phyloP scores from a whole-genome alignment of 495 filamentous ascomycete genomes.

The Aspergillus heteromorphus region DNA sequence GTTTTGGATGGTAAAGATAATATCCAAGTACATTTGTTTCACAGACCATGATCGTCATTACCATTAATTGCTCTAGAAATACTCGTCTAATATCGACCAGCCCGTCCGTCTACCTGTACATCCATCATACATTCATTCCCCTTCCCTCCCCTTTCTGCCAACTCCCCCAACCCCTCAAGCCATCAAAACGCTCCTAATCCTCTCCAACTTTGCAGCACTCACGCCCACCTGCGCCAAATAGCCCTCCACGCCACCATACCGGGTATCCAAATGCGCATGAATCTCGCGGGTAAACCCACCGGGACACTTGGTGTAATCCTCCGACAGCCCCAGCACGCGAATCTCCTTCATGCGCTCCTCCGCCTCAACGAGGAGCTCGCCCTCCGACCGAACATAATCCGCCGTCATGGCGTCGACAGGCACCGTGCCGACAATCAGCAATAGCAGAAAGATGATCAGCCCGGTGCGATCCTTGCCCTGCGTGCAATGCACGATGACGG shows the following conservation, averaged over 20 bases:
- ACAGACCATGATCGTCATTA: no score
- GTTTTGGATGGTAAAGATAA: no score
- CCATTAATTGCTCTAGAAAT: no score
- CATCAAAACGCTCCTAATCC: constrained; percentile 24
- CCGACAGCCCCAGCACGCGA: constrained; percentile 56
- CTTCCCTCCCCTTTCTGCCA: neutral
- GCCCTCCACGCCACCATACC: constrained; percentile 55
- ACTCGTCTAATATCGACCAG: no score
- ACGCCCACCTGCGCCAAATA: constrained; percentile 61
- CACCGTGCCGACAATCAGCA: constrained; percentile 56
- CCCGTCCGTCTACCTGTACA: neutral
- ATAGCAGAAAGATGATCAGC: constrained; percentile 57
- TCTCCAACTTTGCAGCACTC: constrained; percentile 28
- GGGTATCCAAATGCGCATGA: constrained; percentile 41
- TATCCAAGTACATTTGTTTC: no score
- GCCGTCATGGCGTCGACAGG: constrained; percentile 50
- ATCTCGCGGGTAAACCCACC: constrained; percentile 49
- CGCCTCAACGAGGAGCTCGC: constrained; percentile 54
- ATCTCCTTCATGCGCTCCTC: constrained; percentile 64
- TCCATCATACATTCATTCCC: neutral
- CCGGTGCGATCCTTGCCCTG: constrained; percentile 88
- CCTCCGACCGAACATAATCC: constrained; percentile 64
- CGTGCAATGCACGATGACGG: constrained; percentile 71
- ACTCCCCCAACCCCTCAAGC: neutral
- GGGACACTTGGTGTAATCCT: constrained; percentile 62